phyloP scores from a whole-genome alignment of 139 green algal genomes.

The Axilococcus clingmanii region DNA sequence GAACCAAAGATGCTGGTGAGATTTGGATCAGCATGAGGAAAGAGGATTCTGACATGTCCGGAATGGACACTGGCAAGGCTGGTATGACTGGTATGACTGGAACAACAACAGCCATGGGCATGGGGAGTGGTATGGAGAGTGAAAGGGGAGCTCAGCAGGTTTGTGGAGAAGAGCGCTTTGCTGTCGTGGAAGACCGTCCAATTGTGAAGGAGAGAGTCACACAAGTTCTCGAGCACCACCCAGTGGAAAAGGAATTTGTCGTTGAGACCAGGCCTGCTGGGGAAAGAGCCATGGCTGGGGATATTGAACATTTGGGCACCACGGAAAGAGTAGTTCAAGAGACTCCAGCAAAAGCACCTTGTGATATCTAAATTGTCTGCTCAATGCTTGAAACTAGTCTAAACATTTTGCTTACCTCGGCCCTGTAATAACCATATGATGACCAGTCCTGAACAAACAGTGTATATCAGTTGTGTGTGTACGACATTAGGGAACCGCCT shows the following conservation, averaged over 20 bases:
- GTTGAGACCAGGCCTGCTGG: slow-evolving; percentile 25
- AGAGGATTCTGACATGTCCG: slow-evolving; percentile 3
- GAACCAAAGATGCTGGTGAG: slow-evolving; percentile 27
- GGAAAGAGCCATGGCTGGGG: background rate
- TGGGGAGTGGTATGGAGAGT: no score
- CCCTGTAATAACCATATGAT: no score
- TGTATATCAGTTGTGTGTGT: no score
- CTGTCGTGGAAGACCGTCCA: slow-evolving; percentile 24
- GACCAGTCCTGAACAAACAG: no score
- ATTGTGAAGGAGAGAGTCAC: slow-evolving; percentile 25
- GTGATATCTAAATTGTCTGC: no score
- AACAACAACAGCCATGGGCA: background rate
- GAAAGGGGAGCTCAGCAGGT: background rate
- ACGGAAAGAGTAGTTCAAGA: slow-evolving; percentile 10
- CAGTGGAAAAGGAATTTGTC: slow-evolving; percentile 30
- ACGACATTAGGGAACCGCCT: no score
- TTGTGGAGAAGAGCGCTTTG: slow-evolving; percentile 17
- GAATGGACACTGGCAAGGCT: background rate
- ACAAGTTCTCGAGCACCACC: slow-evolving; percentile 1
- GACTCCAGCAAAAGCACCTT: slow-evolving; percentile 7
- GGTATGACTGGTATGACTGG: slow-evolving; percentile 7
- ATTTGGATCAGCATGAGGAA: slow-evolving; percentile 15
- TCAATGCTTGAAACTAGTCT: no score
- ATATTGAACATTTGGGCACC: slow-evolving; percentile 12
- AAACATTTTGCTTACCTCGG: no score